Evolutionary conservation across 768 basidiomycete genomes (phyloP).

Genomic region (Porphyrellus cyaneotinctus): DNA sequence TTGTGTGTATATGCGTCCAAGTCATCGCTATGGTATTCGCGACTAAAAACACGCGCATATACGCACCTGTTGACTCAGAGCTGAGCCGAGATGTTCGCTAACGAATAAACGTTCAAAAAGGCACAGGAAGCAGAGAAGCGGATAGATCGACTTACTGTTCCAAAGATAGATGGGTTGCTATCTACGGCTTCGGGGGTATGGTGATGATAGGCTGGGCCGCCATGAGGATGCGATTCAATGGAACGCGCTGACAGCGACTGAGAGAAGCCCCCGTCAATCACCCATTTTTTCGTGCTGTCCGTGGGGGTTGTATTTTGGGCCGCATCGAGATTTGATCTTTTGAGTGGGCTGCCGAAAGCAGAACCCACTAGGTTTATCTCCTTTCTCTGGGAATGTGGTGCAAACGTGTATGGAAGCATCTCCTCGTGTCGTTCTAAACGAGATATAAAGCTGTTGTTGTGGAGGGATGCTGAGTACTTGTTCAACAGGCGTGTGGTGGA

Average conservation of each 20-base stretch:
- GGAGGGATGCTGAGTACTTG: not conserved
- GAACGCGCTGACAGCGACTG: slow-evolving; percentile 11
- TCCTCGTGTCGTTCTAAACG: not conserved
- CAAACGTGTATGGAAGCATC: slow-evolving; percentile 21
- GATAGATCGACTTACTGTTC: slow-evolving; percentile 6
- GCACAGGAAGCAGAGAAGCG: not conserved
- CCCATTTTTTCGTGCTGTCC: slow-evolving; percentile 4
- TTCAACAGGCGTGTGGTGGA: too few species aligned
- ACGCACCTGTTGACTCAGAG: slow-evolving; percentile 21
- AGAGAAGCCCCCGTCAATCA: slow-evolving; percentile 6
- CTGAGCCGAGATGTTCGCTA: slow-evolving; percentile 12
- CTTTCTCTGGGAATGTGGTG: slow-evolving; percentile 9
- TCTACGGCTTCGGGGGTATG: slow-evolving; percentile 2
- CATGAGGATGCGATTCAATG: slow-evolving; percentile 9
- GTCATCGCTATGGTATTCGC: not conserved
- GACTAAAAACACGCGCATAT: slow-evolving; percentile 12
- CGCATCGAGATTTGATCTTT: slow-evolving; percentile 7
- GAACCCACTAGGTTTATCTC: not conserved
- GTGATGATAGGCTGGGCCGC: slow-evolving; percentile 5
- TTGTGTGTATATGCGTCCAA: slow-evolving; percentile 17
- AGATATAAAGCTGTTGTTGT: not conserved
- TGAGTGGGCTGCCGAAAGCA: slow-evolving; percentile 6
- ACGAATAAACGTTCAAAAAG: not conserved
- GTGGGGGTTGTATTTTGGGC: slow-evolving; percentile 4
- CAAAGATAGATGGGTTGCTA: not conserved